A percentile compares a stretch with the other conserved stretches of the same genome.
These are phyloP conservation scores for Hypoxylon rickii DNA, from an alignment of 495 filamentous ascomycete genomes.

Conservation along the genomic window DNA sequence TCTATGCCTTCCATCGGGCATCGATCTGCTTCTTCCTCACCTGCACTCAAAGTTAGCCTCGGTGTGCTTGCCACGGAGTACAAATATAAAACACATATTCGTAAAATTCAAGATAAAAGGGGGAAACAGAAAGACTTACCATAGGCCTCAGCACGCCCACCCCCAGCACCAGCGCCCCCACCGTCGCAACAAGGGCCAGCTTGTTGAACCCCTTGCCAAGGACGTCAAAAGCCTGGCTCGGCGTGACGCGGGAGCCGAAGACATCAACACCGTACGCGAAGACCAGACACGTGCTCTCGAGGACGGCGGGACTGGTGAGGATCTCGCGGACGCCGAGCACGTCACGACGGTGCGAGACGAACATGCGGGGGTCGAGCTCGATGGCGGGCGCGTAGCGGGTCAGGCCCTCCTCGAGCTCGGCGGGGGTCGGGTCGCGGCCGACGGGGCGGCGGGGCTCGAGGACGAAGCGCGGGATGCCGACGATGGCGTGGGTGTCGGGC, in stretches of 20 bases:
- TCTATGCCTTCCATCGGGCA: conserved; percentile 38
- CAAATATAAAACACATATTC: neutral
- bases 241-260: conserved; percentile 82
- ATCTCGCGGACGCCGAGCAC: conserved; percentile 75
- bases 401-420: conserved; percentile 83
- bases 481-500: conserved; percentile 68
- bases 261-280: conserved; percentile 89
- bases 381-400: conserved; percentile 73
- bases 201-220: conserved; percentile 93
- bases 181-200: conserved; percentile 78
- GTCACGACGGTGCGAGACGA: conserved; percentile 81
- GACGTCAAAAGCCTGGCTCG: conserved; percentile 87
- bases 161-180: conserved; percentile 73
- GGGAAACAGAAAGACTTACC: conserved; percentile 58
- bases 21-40: conserved; percentile 49
- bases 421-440: conserved; percentile 77
- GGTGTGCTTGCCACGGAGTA: neutral
- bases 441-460: conserved; percentile 90
- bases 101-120: neutral
- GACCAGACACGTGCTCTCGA: conserved; percentile 94
- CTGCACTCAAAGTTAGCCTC: conserved; percentile 27
- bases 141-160: conserved; percentile 80
- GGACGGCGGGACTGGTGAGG: conserved; percentile 70
- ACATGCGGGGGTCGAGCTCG: conserved; percentile 82
- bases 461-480: conserved; percentile 75